Evolutionary conservation across 1,284 basidiomycete species (phyloP), one percentile per base, ranked within the genome.

Genomic region (Kalmanozyma brasiliensis): DNA sequence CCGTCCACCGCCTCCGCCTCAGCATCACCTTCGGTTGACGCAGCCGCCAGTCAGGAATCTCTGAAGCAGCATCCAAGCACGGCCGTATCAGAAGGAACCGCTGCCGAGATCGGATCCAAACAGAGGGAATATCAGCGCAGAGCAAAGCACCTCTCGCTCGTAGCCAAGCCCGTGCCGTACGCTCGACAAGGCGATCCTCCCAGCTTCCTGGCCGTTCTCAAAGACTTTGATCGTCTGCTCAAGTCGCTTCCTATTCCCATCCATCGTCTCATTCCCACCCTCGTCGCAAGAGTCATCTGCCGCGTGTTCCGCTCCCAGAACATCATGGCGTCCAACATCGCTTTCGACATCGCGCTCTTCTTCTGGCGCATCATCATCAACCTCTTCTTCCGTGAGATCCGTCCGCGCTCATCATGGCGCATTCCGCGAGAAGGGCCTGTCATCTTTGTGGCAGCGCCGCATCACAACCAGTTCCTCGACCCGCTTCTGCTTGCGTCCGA

Each of bases 391-490:
- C 87, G 96, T 64, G 95, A 98, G 84, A 91, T 98, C 76, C 87
- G 94, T 8, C 93, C 94, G 2, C 87, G 96, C 82, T 93, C 96
- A 47, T 91, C 94, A 36, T 97, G 91, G 87, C 91, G 97, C 79
- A 93, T 99, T 49, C 96, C 96, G 32, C 38, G 40, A 19, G 87
- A 92, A 67, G 96, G 94, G 0, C 92, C 96, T 8, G 88, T 98
- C 71, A 94, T 99, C 78, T 97, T 99, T 84, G 95, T 96, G 48
- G 93, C 88, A 44, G 96, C 93, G 13, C 96, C 96, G 17, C 96
- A 99, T 84, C 90, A 92, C 80, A 99, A 98, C 83, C 84, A 98
- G 91, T 98, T 99, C 83, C 87, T 98, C 52, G 96, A 99, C 80
- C 94, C 96, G 8, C 84, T 98, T 42, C 86, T 98, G 40, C 85